Base-by-base conservation (phyloP, 192 early-diverging fungal species). In the Cetraspora pellucida region DNA sequence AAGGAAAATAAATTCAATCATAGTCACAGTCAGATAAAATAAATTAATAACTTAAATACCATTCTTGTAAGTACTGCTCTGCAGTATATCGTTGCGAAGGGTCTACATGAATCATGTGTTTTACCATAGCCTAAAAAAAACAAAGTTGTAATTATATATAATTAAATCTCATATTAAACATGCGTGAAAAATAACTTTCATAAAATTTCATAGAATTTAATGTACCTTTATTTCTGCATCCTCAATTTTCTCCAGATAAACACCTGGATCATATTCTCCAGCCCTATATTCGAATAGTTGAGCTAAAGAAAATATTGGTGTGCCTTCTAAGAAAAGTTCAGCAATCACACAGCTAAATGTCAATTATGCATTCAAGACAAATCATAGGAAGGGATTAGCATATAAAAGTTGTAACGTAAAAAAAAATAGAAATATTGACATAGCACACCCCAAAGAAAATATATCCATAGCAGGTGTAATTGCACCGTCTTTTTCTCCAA, bases 261-360 rank as follows among this genome's bases (percentile, higher is more conserved):
- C 74, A 17, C 81, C 64, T 0, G 93, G 93, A 31, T 89, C 87
- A 77, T 93, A 95, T 54, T 92, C 91, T 6, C 93, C 92, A 65
- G 85, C 88, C 63, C 94, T 83, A 79, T 97, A 99, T 64, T 96
- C 90, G 78, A 99, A 86, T 25, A 99, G 83, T 74, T 96, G 96
- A 37, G 96, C 93, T 19, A 99, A 83, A 2, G 91, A 94, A 78
- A 99, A 99, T 44, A 99, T 84, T 10, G 95, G 89, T 21, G 93
- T 91, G 8, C 97, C 95, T 79, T 99, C 97, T 44, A 98, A 82
- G 77, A 97, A 96, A 5, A 99, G 81, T 81, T 99, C 97, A 2
- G 95, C 96, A 79, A 99, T 95, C 0, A 91, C 89, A 77, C 91
- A 96, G 28, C 84, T 89, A 19, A 23, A 27, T 46, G 10, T 44